These are phyloP conservation scores for Yarrowia porcina DNA, from an alignment of 805 yeast species.

Conservation along the genomic window DNA sequence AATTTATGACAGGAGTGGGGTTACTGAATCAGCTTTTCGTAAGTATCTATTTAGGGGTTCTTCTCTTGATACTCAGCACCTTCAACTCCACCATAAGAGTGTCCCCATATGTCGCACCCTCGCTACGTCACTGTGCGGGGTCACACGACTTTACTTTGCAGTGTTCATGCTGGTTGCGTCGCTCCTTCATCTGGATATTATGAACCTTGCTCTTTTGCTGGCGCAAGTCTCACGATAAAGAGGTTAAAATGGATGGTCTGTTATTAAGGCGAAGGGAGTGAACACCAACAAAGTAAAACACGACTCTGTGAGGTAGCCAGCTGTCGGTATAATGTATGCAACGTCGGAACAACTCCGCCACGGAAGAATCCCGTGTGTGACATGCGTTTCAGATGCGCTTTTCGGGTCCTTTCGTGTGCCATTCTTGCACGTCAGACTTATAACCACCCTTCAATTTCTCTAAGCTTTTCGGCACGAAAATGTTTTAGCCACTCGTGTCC, in stretches of 20 bases:
- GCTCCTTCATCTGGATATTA: neutral
- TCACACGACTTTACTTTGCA: slow-evolving; percentile 11
- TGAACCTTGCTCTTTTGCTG: neutral
- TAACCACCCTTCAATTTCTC: neutral
- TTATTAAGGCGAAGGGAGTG: neutral
- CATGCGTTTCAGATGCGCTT: neutral
- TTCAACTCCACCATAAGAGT: no score
- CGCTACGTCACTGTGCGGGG: neutral
- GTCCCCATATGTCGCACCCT: neutral
- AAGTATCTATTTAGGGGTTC: no score
- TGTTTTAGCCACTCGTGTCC: neutral
- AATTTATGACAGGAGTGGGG: neutral
- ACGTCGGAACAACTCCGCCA: neutral
- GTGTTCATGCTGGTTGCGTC: neutral
- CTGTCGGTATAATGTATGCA: neutral
- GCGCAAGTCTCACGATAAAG: slow-evolving; percentile 3
- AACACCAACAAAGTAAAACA: no score
- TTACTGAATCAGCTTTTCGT: no score
- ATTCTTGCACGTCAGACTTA: neutral
- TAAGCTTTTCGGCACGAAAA: slow-evolving; percentile 4
- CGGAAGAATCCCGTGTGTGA: neutral
- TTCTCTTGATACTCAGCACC: no score
- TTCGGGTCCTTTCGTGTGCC: slow-evolving; percentile 3
- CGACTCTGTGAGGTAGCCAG: no score
- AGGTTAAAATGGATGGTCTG: neutral